Base-by-base conservation (phyloP, 1,284 basidiomycete species). In the Puccinia coronata region DNA sequence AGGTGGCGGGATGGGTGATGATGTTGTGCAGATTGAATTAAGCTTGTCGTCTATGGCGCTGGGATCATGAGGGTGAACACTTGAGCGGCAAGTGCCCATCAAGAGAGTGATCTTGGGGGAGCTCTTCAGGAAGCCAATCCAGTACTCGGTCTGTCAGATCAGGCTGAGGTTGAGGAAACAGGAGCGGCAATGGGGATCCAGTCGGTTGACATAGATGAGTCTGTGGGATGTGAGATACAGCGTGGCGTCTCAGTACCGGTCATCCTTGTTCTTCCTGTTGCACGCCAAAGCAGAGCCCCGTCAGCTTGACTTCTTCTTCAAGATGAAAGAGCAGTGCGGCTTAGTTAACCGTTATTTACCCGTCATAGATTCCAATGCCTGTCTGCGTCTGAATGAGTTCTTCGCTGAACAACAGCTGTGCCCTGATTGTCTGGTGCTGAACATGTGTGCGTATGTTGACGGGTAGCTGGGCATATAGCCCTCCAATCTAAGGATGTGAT, bases 41-140 rank as follows among this genome's bases (percentile, higher is more conserved):
- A 43, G n/a, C 63, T 18, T n/a, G 61, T 55, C 25, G 75, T 74
- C 65, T 78, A 80, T 39, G 23, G 39, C 8, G 23, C n/a, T 9
- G 18, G 51, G 28, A 43, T 83, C 79, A 82, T 83, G 71, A 82
- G 87, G n/a, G 84, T 80, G 23, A 81, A 73, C n/a, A 23, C 28
- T 39, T 25, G 71, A 53, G 43, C 36, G 43, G 57, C 47, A 51
- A 57, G 49, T 53, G 51, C 86, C 86, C 41, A 96, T n/a, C n/a
- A n/a, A n/a, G n/a, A n/a, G n/a, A n/a, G n/a, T n/a, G n/a, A n/a
- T n/a, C n/a, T n/a, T n/a, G 88, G 96, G 85, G 0, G 92, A 94
- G 31, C 93, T 95, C 80, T 91, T 93, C 88, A 98, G 92, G 82
- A 99, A 91, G 2, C 96, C 96, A 2, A 92, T 91, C 85, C 97